Evolutionary conservation across 208 protist genomes (phyloP), one percentile per base, ranked within the genome.

Genomic region (Herpetomonas samuelpessoai): DNA sequence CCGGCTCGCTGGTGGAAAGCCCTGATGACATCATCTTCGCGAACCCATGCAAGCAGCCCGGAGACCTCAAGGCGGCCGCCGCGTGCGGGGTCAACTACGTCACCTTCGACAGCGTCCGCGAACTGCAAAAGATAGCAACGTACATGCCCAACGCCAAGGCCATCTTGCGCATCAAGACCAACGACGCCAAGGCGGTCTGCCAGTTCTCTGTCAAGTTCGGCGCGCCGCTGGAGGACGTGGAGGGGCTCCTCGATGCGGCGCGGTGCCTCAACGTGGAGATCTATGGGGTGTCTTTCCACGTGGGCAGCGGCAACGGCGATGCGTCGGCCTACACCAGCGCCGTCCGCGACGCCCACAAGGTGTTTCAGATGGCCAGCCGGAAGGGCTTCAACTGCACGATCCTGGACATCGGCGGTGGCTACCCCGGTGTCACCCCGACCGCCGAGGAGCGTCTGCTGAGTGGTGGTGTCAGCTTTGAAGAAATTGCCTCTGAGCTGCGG

Each of bases 391-490:
- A 88, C 51, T 81, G 91, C 69, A 81, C 75, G 12, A 12, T 97
- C 22, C 71, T 97, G 4, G 90, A 97, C 57, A 92, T 97, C 57
- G 91, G 91, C 46, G 91, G 91, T 26, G 91, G 91, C 50, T 97
- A 86, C 65, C 83, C 83, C 24, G 85, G 89, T 38, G 73, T 52
- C 2, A 16, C 10, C 1, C 61, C 44, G n/a, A n/a, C 31, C 3
- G 50, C 38, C 16, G 41, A 49, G 21, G 62, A 54, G 28, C 39
- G 57, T 44, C 45, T 28, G 14, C 54, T 53, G 25, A 44, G 25
- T 48, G 41, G 30, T 30, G 46, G 19, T 22, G 46, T 63, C 6
- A 48, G 19, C 25, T 91, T 95, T 46, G 71, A 77, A 55, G 56
- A 25, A 21, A 91, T 95, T 46, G 81, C 88, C 14, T 38, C 55